These are phyloP conservation scores for Fusarium zealandicum DNA, from an alignment of 2,329 filamentous ascomycete genomes.

Conservation along the genomic window DNA sequence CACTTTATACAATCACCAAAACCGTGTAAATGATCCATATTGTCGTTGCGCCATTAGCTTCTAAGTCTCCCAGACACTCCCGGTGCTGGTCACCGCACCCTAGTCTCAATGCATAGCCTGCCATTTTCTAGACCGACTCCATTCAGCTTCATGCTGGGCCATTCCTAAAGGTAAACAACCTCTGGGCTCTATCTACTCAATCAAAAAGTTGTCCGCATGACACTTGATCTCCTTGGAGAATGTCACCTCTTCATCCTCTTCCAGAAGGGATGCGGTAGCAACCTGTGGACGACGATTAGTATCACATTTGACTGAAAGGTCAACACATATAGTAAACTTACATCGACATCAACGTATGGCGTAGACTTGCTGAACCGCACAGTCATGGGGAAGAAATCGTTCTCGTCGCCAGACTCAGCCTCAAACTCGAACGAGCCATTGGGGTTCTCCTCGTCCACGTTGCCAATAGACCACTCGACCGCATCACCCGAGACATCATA, in stretches of 20 bases:
- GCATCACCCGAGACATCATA: constrained; percentile 94
- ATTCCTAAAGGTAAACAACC: constrained; percentile 26
- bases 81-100: constrained; percentile 29
- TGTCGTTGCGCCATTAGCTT: constrained; percentile 44
- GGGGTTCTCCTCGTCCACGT: constrained; percentile 80
- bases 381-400: constrained; percentile 98
- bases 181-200: constrained; percentile 64
- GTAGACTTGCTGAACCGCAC: constrained; percentile 85
- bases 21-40: constrained; percentile 34
- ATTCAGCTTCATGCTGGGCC: constrained; percentile 20
- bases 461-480: constrained; percentile 92
- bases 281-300: constrained; percentile 54
- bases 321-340: constrained; percentile 58
- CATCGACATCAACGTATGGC: constrained; percentile 92
- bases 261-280: constrained; percentile 71
- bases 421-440: constrained; percentile 96
- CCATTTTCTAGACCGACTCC: constrained; percentile 35
- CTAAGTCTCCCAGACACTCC: constrained; percentile 39
- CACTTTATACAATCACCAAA: constrained; percentile 6
- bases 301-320: not conserved
- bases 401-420: constrained; percentile 83
- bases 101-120: constrained; percentile 32
- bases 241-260: constrained; percentile 78
- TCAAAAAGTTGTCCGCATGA: constrained; percentile 75
- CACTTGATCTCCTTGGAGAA: constrained; percentile 86